Evolutionary conservation across 164 flowering plant species (phyloP), one percentile per base, ranked within the genome.

Genomic region (Chloranthus sessilifolius): DNA sequence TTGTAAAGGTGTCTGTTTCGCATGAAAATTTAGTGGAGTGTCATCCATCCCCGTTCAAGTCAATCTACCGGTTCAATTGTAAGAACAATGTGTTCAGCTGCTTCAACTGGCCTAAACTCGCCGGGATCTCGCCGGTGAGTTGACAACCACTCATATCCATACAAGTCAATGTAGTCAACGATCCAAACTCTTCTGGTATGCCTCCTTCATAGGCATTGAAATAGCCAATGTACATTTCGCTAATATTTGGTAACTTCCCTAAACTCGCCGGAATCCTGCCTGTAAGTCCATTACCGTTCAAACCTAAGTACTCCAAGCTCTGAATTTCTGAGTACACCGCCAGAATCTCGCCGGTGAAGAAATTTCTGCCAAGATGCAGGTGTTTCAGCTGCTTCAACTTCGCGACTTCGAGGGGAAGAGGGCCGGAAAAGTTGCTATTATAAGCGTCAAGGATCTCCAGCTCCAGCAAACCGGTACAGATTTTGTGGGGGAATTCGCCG

Each of bases 121-220:
- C 11, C 11, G 98, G 98, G 46, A 91, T 85, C 58, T 72, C 80
- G 5, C 98, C 95, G 52, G 83, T 44, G 28, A 91, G 73, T 20
- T 74, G 77, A 50, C 92, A 74, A 47, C 48, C 46, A 0, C 61
- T 74, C 62, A 91, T 64, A 43, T 88, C 92, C 0, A 91, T 75
- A 7, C 69, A 19, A 17, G 42, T 59, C 26, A 91, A 71, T 23
- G 51, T 19, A 5, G 19, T 56, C 22, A 91, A 33, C 1, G 52
- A 30, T 0, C 98, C 96, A 2, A 91, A 63, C 64, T 81, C 96
- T 17, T 65, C 56, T 11, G 83, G 89, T 22, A 82, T 70, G 0
- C 89, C 89, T 1, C 89, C 83, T 1, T 36, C 25, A 39, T 65
- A 79, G 0, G 0, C 8, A 43, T 68, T 82, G 47, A 5, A 79